A percentile compares a stretch with the other conserved stretches of the same genome.
Conservation (phyloP, 1,284 basidiomycete species). For the Leucoagaricus sp. region DNA sequence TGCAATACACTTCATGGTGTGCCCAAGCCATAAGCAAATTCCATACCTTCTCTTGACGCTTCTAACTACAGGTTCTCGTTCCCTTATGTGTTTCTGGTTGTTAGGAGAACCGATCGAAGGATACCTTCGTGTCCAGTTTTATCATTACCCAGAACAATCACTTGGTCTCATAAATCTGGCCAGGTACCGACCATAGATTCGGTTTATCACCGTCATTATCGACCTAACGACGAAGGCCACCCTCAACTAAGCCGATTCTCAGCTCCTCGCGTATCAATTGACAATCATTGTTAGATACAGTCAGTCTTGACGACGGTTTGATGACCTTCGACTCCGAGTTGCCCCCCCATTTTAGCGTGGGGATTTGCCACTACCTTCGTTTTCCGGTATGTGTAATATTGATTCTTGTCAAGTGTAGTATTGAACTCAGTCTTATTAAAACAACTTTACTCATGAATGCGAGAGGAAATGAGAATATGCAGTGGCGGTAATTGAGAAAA, state of each 20-base stretch:
- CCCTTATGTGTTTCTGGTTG: neutral
- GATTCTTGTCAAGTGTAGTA: neutral
- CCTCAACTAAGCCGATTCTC: neutral
- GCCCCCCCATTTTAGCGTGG: neutral
- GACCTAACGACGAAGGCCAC: constrained; percentile 1
- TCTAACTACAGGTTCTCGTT: neutral
- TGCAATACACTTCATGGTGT: too few species aligned
- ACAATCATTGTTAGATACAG: neutral
- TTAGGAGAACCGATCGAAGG: neutral
- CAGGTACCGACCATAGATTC: neutral
- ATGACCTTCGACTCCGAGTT: neutral
- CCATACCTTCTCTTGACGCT: neutral
- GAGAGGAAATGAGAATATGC: too few species aligned
- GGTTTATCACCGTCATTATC: neutral
- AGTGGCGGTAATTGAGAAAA: too few species aligned
- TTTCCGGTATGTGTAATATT: neutral
- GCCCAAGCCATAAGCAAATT: too few species aligned
- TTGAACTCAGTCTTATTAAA: neutral
- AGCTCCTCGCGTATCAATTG: neutral
- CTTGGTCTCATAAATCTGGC: neutral
- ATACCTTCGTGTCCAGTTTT: neutral
- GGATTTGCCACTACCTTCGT: neutral
- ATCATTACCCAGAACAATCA: neutral
- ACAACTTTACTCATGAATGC: neutral
- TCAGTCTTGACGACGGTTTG: constrained; percentile 7